Conservation (phyloP, 148 eudicot genomes). For the Drosera capensis region DNA sequence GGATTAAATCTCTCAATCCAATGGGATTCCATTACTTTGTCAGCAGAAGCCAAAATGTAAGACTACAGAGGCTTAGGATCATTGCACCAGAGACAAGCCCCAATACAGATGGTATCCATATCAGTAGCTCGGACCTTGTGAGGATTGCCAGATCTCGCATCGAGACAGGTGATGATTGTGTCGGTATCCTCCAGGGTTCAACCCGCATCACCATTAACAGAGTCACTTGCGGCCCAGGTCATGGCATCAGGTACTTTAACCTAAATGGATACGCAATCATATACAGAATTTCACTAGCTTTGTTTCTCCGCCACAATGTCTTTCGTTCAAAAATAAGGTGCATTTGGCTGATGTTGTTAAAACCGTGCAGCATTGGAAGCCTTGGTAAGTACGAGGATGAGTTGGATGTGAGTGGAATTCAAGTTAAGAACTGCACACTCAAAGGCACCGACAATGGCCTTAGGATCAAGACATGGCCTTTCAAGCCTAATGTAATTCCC, state of each 20-base stretch:
- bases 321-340: background rate
- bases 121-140: constrained; percentile 28
- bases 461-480: constrained; percentile 25
- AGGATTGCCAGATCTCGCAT: constrained; percentile 20
- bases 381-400: constrained; percentile 49
- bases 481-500: constrained; percentile 13
- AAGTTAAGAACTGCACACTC: constrained; percentile 29
- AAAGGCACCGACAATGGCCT: constrained; percentile 22
- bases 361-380: constrained; percentile 49
- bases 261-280: background rate
- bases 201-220: constrained; percentile 27
- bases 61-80: constrained; percentile 20
- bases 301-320: background rate
- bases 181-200: constrained; percentile 54
- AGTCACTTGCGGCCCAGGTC: constrained; percentile 63
- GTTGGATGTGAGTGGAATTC: constrained; percentile 41
- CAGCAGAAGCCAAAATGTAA: constrained; percentile 12
- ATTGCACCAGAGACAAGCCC: constrained; percentile 45
- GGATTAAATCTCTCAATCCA: constrained; percentile 27
- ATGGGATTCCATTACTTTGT: constrained; percentile 67
- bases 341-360: background rate
- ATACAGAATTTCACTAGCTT: background rate
- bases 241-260: constrained; percentile 61
- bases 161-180: constrained; percentile 60
- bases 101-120: constrained; percentile 70